Evolutionary conservation across 768 basidiomycete genomes (phyloP).

Genomic region (Pulveroboletus sp.): DNA sequence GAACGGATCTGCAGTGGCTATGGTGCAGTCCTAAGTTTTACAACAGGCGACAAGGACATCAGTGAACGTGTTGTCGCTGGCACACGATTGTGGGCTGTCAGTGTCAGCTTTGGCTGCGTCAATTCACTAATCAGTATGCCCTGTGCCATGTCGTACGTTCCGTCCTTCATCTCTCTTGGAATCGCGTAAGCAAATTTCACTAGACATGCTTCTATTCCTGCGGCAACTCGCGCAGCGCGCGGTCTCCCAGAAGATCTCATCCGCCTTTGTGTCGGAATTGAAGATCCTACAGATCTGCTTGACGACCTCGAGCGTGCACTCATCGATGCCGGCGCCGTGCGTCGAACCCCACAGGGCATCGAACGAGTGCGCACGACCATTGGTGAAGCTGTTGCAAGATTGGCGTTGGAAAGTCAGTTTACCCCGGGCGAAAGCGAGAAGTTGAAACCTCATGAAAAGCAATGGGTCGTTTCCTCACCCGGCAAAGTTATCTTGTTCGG

Average conservation of each 20-base stretch:
- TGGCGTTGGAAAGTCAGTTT: slow-evolving; percentile 38
- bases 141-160: slow-evolving; percentile 96
- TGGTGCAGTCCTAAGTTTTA: slow-evolving; percentile 92
- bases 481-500: slow-evolving; percentile 98
- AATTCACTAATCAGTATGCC: slow-evolving; percentile 99
- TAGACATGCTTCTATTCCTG: slow-evolving; percentile 94
- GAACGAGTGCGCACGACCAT: slow-evolving; percentile 47
- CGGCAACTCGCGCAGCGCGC: slow-evolving; percentile 90
- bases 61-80: slow-evolving; percentile 92
- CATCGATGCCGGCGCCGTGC: slow-evolving; percentile 86
- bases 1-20: slow-evolving; percentile 85
- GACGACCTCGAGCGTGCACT: slow-evolving; percentile 94
- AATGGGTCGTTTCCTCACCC: slow-evolving; percentile 91
- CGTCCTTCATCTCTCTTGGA: neutral
- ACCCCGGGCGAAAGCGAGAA: slow-evolving; percentile 2
- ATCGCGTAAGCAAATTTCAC: neutral
- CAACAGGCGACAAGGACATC: slow-evolving; percentile 84
- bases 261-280: slow-evolving; percentile 96
- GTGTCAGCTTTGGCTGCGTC: slow-evolving; percentile 96
- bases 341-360: slow-evolving; percentile 38
- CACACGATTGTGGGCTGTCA: slow-evolving; percentile 94
- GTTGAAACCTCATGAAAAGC: slow-evolving; percentile 34
- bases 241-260: slow-evolving; percentile 99
- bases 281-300: slow-evolving; percentile 87
- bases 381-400: slow-evolving; percentile 63